Percentiles rank a stretch among this genome's conserved stretches.
These are phyloP conservation scores for Lunasporangiospora selenospora DNA, from an alignment of 192 early-diverging fungal genomes.

Conservation along the genomic window DNA sequence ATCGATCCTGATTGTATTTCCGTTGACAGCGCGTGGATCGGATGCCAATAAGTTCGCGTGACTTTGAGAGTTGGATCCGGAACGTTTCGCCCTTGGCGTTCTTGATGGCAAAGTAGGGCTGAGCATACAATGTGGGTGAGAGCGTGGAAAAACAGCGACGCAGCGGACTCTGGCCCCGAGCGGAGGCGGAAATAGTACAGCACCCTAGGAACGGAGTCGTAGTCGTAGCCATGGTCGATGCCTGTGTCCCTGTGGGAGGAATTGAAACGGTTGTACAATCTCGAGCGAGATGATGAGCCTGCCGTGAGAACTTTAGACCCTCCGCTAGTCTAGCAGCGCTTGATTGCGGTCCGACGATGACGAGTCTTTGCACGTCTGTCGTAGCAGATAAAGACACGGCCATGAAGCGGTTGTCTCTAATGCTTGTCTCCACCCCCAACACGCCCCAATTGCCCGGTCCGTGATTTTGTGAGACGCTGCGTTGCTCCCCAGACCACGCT, in stretches of 20 bases:
- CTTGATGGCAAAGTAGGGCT: constrained; percentile 38
- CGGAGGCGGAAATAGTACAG: neutral
- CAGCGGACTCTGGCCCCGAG: neutral
- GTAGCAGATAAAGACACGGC: too few species aligned
- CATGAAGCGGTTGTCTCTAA: too few species aligned
- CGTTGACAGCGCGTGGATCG: constrained; percentile 61
- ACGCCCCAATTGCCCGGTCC: too few species aligned
- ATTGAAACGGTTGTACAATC: neutral
- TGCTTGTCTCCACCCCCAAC: too few species aligned
- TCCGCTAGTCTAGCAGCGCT: too few species aligned
- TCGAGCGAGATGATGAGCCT: neutral
- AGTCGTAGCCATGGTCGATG: neutral
- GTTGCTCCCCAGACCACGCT: too few species aligned
- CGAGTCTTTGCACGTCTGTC: too few species aligned
- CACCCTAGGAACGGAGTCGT: neutral
- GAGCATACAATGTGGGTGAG: constrained; percentile 2
- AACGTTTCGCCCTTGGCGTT: constrained; percentile 48
- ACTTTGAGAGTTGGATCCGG: constrained; percentile 53
- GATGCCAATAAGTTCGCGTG: constrained; percentile 56
- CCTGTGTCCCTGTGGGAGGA: constrained; percentile 1
- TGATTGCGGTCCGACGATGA: too few species aligned
- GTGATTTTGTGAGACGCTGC: too few species aligned
- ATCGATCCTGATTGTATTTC: constrained; percentile 63
- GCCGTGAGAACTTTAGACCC: too few species aligned
- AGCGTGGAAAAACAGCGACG: constrained; percentile 3